Evolutionary conservation across 192 early-diverging fungal genomes (phyloP).

Genomic region (Phycomyces nitens): DNA sequence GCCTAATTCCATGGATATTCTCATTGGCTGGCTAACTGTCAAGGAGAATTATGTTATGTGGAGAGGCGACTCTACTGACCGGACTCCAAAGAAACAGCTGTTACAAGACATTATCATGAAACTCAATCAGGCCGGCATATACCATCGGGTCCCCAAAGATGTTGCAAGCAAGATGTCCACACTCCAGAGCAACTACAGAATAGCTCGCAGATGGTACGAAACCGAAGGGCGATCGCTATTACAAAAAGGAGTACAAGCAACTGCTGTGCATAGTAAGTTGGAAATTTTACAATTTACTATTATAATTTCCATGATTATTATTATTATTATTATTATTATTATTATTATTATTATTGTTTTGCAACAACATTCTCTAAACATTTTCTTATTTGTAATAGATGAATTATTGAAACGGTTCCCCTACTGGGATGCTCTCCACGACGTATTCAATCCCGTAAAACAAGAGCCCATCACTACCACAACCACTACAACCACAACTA

Average conservation of each 20-base stretch:
- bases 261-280: slow-evolving; percentile 7
- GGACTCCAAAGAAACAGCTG: slow-evolving; percentile 10
- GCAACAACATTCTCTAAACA: background rate
- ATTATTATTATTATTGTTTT: background rate
- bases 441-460: background rate
- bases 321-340: background rate
- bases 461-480: too few species aligned
- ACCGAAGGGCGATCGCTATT: slow-evolving; percentile 1
- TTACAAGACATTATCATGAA: slow-evolving; percentile 15
- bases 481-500: too few species aligned
- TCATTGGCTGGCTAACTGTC: slow-evolving; percentile 7
- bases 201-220: slow-evolving; percentile 7
- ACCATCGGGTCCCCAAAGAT: slow-evolving; percentile 16
- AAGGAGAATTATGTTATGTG: slow-evolving; percentile 10
- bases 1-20: slow-evolving; percentile 14
- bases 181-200: slow-evolving; percentile 9
- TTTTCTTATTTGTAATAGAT: background rate
- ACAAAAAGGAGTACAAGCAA: background rate
- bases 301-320: too few species aligned
- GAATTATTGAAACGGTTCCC: slow-evolving; percentile 14
- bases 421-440: slow-evolving; percentile 1
- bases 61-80: slow-evolving; percentile 2
- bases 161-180: slow-evolving; percentile 18
- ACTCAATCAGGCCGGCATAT: slow-evolving; percentile 8
- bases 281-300: too few species aligned